Conservation (phyloP, 2,329 filamentous ascomycete species). For the Ampelomyces quisqualis region DNA sequence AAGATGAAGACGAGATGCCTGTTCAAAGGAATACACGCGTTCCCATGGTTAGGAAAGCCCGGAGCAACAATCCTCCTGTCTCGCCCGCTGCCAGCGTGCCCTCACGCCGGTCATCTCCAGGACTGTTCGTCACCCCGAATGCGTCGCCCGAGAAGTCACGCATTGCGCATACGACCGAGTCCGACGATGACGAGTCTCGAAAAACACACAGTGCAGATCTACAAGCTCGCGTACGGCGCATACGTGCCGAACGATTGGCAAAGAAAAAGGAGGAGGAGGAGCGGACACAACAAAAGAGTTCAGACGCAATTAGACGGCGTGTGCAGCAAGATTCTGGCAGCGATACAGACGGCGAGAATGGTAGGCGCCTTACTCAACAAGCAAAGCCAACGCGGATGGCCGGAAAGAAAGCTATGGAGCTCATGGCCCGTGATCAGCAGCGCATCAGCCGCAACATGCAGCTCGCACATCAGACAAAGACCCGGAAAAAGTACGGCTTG, state of each 20-base stretch:
- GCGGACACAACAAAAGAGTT: constrained; percentile 44
- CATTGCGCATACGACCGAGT: constrained; percentile 25
- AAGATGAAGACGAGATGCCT: constrained; percentile 36
- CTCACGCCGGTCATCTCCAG: constrained; percentile 49
- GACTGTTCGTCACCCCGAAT: constrained; percentile 59
- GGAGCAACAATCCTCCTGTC: constrained; percentile 14
- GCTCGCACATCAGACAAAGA: constrained; percentile 79
- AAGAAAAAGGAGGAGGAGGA: constrained; percentile 52
- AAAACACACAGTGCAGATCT: constrained; percentile 60
- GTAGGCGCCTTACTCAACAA: constrained; percentile 61
- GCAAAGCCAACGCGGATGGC: constrained; percentile 76
- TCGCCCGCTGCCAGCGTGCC: constrained; percentile 19
- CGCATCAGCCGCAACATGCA: constrained; percentile 87
- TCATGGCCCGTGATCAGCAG: constrained; percentile 94
- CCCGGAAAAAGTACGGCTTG: constrained; percentile 87
- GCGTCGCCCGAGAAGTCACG: constrained; percentile 28
- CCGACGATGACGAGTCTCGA: constrained; percentile 50
- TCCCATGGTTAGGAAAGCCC: constrained; percentile 9
- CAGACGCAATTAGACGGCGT: constrained; percentile 17
- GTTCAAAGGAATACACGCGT: constrained; percentile 23
- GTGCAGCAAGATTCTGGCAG: constrained; percentile 48
- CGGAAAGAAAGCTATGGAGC: constrained; percentile 90
- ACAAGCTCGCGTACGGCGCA: constrained; percentile 70
- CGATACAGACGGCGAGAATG: constrained; percentile 59
- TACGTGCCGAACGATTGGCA: constrained; percentile 68